Percentiles rank a stretch among this genome's conserved stretches.
phyloP scores from a whole-genome alignment of 257 asterid genomes.

The Solanum tarijense region DNA sequence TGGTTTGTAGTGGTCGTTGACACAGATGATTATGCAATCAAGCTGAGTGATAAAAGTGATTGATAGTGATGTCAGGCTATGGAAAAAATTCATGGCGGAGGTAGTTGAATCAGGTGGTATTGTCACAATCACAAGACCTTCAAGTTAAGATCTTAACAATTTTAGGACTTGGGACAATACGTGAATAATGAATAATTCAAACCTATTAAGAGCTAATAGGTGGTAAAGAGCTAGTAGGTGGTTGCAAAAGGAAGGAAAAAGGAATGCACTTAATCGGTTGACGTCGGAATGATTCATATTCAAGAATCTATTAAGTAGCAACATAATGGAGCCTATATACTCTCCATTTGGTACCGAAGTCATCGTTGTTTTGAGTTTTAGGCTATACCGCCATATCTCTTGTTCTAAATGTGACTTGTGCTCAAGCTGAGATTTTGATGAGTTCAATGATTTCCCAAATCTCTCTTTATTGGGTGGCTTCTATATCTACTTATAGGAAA shows the following conservation, averaged over 20 bases:
- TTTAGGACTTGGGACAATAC: background rate
- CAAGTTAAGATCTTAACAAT: background rate
- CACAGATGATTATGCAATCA: background rate
- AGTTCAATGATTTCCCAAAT: background rate
- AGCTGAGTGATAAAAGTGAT: background rate
- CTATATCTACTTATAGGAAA: background rate
- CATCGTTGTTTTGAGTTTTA: background rate
- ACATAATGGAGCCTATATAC: background rate
- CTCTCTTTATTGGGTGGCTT: background rate
- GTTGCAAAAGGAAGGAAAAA: background rate
- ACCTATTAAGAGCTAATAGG: background rate
- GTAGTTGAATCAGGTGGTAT: background rate
- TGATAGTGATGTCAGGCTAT: background rate
- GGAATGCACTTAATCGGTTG: background rate
- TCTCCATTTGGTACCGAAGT: background rate
- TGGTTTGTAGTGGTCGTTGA: background rate
- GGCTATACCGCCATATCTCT: background rate
- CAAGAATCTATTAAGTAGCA: background rate
- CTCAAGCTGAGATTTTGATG: background rate
- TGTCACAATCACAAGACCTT: background rate
- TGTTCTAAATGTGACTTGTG: background rate
- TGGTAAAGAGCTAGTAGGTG: background rate
- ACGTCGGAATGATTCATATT: background rate
- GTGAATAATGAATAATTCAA: background rate
- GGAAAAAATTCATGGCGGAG: background rate